Base-by-base conservation (phyloP, 1,284 basidiomycete species). In the Ceratobasidium papillatum region DNA sequence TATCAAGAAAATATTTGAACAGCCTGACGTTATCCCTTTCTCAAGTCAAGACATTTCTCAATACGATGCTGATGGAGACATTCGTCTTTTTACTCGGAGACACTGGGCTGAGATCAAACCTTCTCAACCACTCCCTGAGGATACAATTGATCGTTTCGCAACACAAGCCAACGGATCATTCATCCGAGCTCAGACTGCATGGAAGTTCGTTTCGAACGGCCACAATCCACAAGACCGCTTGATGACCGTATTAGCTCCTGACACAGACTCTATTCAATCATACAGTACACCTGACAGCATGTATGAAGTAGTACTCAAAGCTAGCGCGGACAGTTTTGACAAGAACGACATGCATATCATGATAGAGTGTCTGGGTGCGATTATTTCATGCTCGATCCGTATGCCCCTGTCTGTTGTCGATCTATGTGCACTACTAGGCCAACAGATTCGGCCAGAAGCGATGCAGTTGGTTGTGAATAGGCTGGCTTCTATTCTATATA, bases 111-210 rank as follows among this genome's bases (percentile, higher is more conserved):
- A 30, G 12, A 34, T 12, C 17, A 22, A 41, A 43, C 1, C 8
- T 19, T 2, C 12, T 11, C 5, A n/a, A 7, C 30, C 30, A 19
- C 58, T 43, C 19, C 36, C 36, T 19, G 2, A 11, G n/a, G 52
- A 30, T 25, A 14, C 32, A 5, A 62, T 12, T 25, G 54, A 59
- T 14, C 2, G 2, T 9, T 34, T 75, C 4, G 41, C 66, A 8
- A 43, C 38, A 12, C 3, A 59, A 12, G 75, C 75, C 3, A 58
- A 22, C 22, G 63, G 45, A 4, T 59, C 73, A n/a, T 75, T 75
- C 52, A 73, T 75, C 34, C 43, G 54, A n/a, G 75, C 75, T 14
- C 32, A 58, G 11, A 73, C 68, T 14, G 51, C 59, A 12, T 61
- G 58, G 19, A 9, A 43, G 19, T 25, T 61, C 25, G n/a, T 72